phyloP scores from a whole-genome alignment of 1,284 basidiomycete species.

The Vanrija pseudolonga region DNA sequence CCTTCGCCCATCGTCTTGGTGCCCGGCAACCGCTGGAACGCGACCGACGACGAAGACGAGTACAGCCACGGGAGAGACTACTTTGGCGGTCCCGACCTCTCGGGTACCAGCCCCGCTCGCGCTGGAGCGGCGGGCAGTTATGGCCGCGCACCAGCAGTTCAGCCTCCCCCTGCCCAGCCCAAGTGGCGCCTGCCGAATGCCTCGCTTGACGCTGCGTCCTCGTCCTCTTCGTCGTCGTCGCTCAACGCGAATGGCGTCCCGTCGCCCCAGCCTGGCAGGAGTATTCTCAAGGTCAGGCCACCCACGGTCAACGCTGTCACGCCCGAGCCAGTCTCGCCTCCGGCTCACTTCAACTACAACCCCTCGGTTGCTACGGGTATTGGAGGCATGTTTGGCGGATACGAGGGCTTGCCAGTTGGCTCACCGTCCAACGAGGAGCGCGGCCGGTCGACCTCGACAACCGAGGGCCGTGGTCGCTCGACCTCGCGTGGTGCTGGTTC shows the following conservation, averaged over 20 bases:
- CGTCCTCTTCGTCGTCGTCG: constrained; percentile 27
- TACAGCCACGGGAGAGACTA: constrained; percentile 57
- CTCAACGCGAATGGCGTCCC: constrained; percentile 22
- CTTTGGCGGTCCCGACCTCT: constrained; percentile 59
- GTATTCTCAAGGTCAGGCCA: constrained; percentile 46
- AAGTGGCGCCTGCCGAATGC: constrained; percentile 45
- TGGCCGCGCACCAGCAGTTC: constrained; percentile 29
- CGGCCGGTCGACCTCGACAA: neutral
- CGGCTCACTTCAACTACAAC: constrained; percentile 48
- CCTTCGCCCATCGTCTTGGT: constrained; percentile 32
- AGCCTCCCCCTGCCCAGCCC: constrained; percentile 40
- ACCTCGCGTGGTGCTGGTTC: constrained; percentile 29
- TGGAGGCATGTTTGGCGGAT: constrained; percentile 39
- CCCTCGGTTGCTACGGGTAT: constrained; percentile 49
- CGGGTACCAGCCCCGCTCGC: constrained; percentile 8
- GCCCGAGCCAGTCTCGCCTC: constrained; percentile 24
- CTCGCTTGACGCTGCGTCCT: constrained; percentile 14
- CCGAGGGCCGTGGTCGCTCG: constrained; percentile 31
- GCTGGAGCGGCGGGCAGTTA: constrained; percentile 2
- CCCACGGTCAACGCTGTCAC: constrained; percentile 16
- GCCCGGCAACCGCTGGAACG: constrained; percentile 36
- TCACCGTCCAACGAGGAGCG: constrained; percentile 18
- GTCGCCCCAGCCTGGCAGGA: constrained; percentile 31
- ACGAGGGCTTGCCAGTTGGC: constrained; percentile 20
- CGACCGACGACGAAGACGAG: constrained; percentile 53